These are phyloP conservation scores for Huntiella savannae DNA, from an alignment of 2,329 filamentous ascomycete species.

Conservation along the genomic window DNA sequence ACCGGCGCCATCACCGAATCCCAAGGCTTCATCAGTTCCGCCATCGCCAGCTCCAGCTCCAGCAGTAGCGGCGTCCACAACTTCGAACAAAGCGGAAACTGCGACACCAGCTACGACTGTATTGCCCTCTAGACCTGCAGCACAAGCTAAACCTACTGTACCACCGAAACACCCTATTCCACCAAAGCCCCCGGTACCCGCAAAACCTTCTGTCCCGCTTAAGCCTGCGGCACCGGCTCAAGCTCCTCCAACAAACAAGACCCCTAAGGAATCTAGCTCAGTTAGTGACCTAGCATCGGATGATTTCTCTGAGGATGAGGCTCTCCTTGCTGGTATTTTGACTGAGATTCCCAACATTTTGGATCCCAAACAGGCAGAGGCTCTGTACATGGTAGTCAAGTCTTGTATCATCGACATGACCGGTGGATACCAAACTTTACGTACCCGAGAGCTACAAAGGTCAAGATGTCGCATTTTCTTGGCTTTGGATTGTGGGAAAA, in stretches of 20 bases:
- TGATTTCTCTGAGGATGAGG: constrained; percentile 51
- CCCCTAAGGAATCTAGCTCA: constrained; percentile 9
- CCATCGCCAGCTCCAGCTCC: constrained; percentile 4
- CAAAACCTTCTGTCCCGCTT: no score
- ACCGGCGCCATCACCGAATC: constrained; percentile 3
- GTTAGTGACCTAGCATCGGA: constrained; percentile 32
- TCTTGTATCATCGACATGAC: constrained; percentile 76
- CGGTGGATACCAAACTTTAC: constrained; percentile 21
- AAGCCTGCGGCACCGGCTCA: no score
- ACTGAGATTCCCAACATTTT: constrained; percentile 91
- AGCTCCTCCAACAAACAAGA: background rate
- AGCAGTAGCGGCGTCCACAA: background rate
- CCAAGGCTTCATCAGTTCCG: background rate
- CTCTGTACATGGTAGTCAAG: constrained; percentile 92
- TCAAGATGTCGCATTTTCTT: constrained; percentile 78
- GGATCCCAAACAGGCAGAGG: constrained; percentile 87
- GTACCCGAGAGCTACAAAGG: constrained; percentile 59
- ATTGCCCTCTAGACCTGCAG: no score
- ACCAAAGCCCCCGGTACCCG: no score
- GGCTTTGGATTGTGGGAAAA: constrained; percentile 76
- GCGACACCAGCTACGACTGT: background rate
- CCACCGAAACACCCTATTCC: no score
- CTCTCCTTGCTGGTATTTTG: constrained; percentile 62
- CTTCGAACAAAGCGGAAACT: constrained; percentile 4
- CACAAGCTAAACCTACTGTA: no score